Evolutionary conservation across 495 filamentous ascomycete genomes (phyloP), one percentile per base, ranked within the genome.

Genomic region (Physcia stellaris): DNA sequence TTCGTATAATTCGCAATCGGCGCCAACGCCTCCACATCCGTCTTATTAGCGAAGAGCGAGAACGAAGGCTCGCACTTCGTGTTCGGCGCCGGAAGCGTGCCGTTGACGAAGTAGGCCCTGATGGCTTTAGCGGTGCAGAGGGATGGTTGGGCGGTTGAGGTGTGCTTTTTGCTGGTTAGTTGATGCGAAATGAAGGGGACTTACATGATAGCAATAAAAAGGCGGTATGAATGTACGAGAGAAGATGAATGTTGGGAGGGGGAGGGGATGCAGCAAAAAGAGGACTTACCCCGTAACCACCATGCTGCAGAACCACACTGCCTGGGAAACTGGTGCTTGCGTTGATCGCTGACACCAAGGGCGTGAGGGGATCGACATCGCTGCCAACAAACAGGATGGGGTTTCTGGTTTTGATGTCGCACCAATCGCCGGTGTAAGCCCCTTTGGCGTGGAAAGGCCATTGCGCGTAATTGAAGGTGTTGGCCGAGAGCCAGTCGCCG

Each of bases 231-330:
- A n/a, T n/a, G n/a, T n/a, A n/a, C n/a, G n/a, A n/a, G n/a, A n/a
- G n/a, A n/a, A n/a, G n/a, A n/a, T n/a, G n/a, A n/a, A n/a, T n/a
- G n/a, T n/a, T n/a, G n/a, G n/a, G n/a, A n/a, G n/a, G n/a, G n/a
- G n/a, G n/a, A n/a, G n/a, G n/a, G n/a, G n/a, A n/a, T n/a, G n/a
- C n/a, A n/a, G n/a, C n/a, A n/a, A 12, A 20, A 28, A 6, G 7
- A 13, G 13, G 21, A 64, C 70, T 51, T 57, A 76, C 71, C 2
- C 71, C 70, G 42, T 70, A 63, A 13, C 71, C 72, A 35, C 66
- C 56, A 36, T 71, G 62, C 42, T 66, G 54, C 11, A 75, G 53
- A 7, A 75, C 42, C 5, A 57, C 60, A 10, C 72, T 76, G 1
- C 64, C 68, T 20, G 67, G 58, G 33, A 77, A 73, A 0, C 50